phyloP scores from a whole-genome alignment of 352 stramenopile species.

The Pythium volutum region DNA sequence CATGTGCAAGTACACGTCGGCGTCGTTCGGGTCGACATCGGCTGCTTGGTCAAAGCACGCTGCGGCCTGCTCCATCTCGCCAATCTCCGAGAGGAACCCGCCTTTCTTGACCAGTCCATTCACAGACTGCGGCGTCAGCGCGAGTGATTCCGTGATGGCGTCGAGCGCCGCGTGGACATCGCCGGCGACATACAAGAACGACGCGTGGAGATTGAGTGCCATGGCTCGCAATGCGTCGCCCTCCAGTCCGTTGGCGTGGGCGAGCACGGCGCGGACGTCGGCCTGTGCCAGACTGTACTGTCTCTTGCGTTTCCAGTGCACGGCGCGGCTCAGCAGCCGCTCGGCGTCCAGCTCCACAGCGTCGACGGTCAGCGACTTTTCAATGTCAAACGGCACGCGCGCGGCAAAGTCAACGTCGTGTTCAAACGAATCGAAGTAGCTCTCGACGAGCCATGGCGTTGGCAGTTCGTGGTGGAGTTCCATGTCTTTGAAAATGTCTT shows the following conservation, averaged over 20 bases:
- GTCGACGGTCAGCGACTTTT: slow-evolving; percentile 42
- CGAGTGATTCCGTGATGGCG: slow-evolving; percentile 57
- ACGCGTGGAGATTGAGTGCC: slow-evolving; percentile 75
- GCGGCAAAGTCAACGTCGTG: slow-evolving; percentile 66
- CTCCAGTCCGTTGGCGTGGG: slow-evolving; percentile 31
- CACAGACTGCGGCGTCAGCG: slow-evolving; percentile 45
- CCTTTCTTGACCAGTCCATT: slow-evolving; percentile 82
- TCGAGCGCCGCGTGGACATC: slow-evolving; percentile 73
- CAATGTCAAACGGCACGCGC: slow-evolving; percentile 57
- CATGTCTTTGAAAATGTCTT: slow-evolving; percentile 67
- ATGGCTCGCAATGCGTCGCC: slow-evolving; percentile 41
- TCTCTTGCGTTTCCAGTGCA: slow-evolving; percentile 63
- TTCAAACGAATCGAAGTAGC: slow-evolving; percentile 85
- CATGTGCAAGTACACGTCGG: slow-evolving; percentile 76
- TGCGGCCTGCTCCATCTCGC: slow-evolving; percentile 56
- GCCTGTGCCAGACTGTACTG: slow-evolving; percentile 49
- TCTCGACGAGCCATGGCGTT: slow-evolving; percentile 74
- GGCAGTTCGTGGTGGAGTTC: slow-evolving; percentile 70
- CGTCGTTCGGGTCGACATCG: slow-evolving; percentile 67
- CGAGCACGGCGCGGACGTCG: slow-evolving; percentile 39
- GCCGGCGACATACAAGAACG: slow-evolving; percentile 75
- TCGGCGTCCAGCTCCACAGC: slow-evolving; percentile 46
- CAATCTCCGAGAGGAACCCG: slow-evolving; percentile 74
- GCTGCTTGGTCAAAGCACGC: slow-evolving; percentile 64
- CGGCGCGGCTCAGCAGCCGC: slow-evolving; percentile 54